These are phyloP conservation scores for Dactylis glomerata DNA, from an alignment of 176 grass and related monocot genomes.

Conservation along the genomic window DNA sequence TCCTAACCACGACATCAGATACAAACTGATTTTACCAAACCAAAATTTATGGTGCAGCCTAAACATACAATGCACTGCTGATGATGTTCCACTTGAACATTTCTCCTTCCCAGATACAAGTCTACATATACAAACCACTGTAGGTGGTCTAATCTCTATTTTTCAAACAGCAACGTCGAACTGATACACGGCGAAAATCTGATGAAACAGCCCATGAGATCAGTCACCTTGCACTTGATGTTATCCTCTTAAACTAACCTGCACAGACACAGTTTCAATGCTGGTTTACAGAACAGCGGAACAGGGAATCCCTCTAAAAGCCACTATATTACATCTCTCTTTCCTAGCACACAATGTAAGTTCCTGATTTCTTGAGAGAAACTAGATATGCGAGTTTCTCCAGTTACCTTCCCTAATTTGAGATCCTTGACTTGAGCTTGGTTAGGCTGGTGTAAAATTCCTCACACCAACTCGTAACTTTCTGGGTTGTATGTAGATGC, in stretches of 20 bases:
- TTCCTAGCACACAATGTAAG: background rate
- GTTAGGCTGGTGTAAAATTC: background rate
- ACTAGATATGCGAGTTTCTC: background rate
- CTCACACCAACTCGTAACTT: background rate
- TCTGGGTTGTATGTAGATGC: background rate
- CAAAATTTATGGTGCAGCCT: background rate
- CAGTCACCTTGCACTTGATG: background rate
- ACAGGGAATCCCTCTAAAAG: background rate
- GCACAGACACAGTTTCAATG: background rate
- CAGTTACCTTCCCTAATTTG: constrained; percentile 18
- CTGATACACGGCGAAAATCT: background rate
- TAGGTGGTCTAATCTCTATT: background rate
- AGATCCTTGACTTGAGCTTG: background rate
- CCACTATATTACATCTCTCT: background rate
- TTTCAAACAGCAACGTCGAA: background rate
- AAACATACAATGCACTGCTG: background rate
- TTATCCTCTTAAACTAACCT: constrained; percentile 26
- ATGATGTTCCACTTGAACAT: background rate
- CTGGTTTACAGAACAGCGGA: background rate
- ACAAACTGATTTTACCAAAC: background rate
- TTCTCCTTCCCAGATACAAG: background rate
- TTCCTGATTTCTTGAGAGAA: background rate
- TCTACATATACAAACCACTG: background rate
- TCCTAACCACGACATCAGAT: background rate
- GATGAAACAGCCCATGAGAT: background rate